Evolutionary conservation across 2,329 filamentous ascomycete species (phyloP).

Genomic region (Cryphonectria nitschkei): DNA sequence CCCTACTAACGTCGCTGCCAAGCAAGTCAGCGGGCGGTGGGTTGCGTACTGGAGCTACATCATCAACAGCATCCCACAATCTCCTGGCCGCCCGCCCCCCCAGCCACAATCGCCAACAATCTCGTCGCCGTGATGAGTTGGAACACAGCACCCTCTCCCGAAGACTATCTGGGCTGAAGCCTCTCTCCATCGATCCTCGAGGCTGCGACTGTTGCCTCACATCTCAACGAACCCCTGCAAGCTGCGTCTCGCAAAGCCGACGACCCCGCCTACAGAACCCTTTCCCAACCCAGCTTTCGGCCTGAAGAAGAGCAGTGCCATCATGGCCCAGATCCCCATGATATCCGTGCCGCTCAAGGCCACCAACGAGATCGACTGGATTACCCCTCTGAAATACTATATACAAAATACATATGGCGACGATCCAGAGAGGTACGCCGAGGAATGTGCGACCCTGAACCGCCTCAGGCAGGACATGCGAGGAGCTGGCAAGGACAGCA

Average conservation of each 20-base stretch:
- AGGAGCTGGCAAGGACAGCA: conserved; percentile 95
- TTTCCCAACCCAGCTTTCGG: neutral
- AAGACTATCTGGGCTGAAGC: conserved; percentile 21
- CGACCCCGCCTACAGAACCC: conserved; percentile 17
- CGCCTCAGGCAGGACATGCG: conserved; percentile 97
- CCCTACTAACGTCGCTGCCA: conserved; percentile 3
- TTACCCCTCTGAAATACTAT: conserved; percentile 87
- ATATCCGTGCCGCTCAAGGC: conserved; percentile 89
- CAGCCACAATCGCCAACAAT: conserved; percentile 2
- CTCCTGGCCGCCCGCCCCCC: conserved; percentile 2
- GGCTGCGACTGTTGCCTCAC: conserved; percentile 11
- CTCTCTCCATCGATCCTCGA: conserved; percentile 10
- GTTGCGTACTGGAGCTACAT: conserved; percentile 20
- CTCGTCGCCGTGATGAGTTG: conserved; percentile 27
- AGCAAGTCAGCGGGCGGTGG: conserved; percentile 1
- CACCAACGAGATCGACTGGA: conserved; percentile 99
- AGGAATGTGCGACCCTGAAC: conserved; percentile 94
- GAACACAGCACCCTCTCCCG: conserved; percentile 5
- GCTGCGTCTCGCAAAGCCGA: conserved; percentile 24
- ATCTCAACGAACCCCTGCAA: conserved; percentile 20
- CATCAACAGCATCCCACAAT: conserved; percentile 21
- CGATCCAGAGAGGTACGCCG: conserved; percentile 91
- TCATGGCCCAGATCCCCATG: conserved; percentile 89
- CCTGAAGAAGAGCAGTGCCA: conserved; percentile 23
- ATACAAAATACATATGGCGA: conserved; percentile 94